Conservation (phyloP, 2,329 filamentous ascomycete genomes). For the Penicillium sumatraense region DNA sequence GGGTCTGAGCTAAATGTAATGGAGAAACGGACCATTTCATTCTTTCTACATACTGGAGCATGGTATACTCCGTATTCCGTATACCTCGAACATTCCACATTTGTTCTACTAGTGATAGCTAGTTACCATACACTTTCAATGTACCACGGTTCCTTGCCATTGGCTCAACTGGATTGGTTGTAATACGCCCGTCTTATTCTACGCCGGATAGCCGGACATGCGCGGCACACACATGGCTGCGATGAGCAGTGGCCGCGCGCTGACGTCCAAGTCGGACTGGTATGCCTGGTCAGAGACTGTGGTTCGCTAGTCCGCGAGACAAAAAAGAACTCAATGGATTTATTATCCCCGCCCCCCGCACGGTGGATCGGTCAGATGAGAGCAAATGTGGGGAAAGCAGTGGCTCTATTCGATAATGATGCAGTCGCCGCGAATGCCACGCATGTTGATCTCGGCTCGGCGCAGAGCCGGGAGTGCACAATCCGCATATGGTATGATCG, state of each 20-base stretch:
- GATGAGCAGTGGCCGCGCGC: not conserved
- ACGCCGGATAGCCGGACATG: not conserved
- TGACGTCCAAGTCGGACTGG: not conserved
- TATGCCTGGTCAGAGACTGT: not conserved
- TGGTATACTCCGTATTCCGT: too few species aligned
- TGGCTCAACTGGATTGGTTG: not conserved
- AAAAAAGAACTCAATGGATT: not conserved
- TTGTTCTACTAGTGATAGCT: too few species aligned
- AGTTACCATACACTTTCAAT: too few species aligned
- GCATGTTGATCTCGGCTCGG: constrained; percentile 4
- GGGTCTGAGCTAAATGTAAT: not conserved
- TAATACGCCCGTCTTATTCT: not conserved
- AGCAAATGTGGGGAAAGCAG: not conserved
- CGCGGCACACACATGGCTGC: not conserved
- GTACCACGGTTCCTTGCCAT: not conserved
- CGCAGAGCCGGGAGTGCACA: not conserved
- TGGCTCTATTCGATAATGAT: not conserved
- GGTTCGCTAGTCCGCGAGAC: not conserved
- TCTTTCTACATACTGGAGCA: not conserved
- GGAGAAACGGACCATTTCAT: not conserved
- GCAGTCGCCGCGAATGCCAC: not conserved
- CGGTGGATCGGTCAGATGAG: constrained; percentile 1
- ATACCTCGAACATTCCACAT: too few species aligned
- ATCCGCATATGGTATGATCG: not conserved
- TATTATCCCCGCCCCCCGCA: not conserved